phyloP scores from a whole-genome alignment of 2,329 filamentous ascomycete species.

The Hypoxylon sp. region DNA sequence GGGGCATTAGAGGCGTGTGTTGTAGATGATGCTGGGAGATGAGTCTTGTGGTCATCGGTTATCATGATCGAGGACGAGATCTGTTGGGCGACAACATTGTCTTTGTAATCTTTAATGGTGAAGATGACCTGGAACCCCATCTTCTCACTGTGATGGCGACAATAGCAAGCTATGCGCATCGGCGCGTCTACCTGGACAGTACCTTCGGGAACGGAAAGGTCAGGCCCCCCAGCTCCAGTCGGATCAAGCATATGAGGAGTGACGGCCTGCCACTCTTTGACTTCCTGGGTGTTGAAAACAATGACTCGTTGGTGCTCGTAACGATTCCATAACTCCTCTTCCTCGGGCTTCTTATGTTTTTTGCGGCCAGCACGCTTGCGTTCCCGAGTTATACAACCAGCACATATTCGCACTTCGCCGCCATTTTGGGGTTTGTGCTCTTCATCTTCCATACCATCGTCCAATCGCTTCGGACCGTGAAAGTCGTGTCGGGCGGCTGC shows the following conservation, averaged over 20 bases:
- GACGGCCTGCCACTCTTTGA: conserved; percentile 83
- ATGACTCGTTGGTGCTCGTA: conserved; percentile 86
- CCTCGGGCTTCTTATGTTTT: conserved; percentile 92
- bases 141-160: conserved; percentile 94
- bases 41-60: conserved; percentile 97
- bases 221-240: conserved; percentile 57
- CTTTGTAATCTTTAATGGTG: conserved; percentile 86
- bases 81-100: conserved; percentile 82
- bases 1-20: conserved; percentile 41
- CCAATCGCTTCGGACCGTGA: conserved; percentile 45
- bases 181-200: conserved; percentile 85
- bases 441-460: conserved; percentile 68
- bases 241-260: conserved; percentile 64
- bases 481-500: conserved; percentile 57
- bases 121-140: conserved; percentile 93
- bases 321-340: conserved; percentile 87
- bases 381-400: conserved; percentile 91
- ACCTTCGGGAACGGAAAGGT: conserved; percentile 64
- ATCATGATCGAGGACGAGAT: conserved; percentile 94
- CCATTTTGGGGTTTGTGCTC: conserved; percentile 84
- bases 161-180: conserved; percentile 98
- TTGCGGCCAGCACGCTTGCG: conserved; percentile 91
- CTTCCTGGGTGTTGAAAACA: conserved; percentile 90
- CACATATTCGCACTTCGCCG: conserved; percentile 92
- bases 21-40: conserved; percentile 59